Base-by-base conservation (phyloP, 345 rosid genomes). In the Euclidium syriacum region DNA sequence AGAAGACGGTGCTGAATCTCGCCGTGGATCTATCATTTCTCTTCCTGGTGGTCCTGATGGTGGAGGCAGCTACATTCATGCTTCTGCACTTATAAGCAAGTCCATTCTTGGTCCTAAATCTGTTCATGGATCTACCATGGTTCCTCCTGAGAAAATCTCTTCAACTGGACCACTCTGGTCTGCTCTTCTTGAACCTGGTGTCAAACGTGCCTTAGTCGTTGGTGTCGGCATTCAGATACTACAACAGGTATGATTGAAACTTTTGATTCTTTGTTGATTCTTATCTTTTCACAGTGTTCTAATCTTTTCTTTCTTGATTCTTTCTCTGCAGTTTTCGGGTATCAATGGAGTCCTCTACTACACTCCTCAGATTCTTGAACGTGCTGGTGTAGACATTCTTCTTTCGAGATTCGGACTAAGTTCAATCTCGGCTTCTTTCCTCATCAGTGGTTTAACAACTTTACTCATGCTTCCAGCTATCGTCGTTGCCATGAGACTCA, bases 301-400 rank as follows among this genome's bases (percentile, higher is more conserved):
- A 25, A 7, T 11, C 20, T n/a, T 1, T 10, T 27, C 26, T 26
- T 22, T 20, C 52, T 26, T 4, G 30, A 33, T 6, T 27, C 18
- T 65, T 34, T 29, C 3, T 63, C n/a, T 70, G 80, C 77, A 94
- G 99, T 81, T 94, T 69, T 85, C 99, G 12, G 97, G 99, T 47
- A 90, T 94, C 70, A 88, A 85, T 47, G 99, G 97, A 48, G 96
- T 94, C 65, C 88, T 94, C 15, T 90, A 90, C 78, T 94, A 94
- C 81, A 94, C 97, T 38, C 99, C 99, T 68, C 99, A 90, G 82
- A 94, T 94, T 71, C 97, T 90, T 4, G 96, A 90, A 73, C 71
- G 83, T 0, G 97, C 97, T 15, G 99, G 97, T 1, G 97, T 90
- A 4, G 90, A 81, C 70, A 88, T 94, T 75, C 90, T 90, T 55